A percentile compares a stretch with the other conserved stretches of the same genome.
Evolutionary conservation across 441 rosid species (phyloP).

Genomic region (Daphne laureola): DNA sequence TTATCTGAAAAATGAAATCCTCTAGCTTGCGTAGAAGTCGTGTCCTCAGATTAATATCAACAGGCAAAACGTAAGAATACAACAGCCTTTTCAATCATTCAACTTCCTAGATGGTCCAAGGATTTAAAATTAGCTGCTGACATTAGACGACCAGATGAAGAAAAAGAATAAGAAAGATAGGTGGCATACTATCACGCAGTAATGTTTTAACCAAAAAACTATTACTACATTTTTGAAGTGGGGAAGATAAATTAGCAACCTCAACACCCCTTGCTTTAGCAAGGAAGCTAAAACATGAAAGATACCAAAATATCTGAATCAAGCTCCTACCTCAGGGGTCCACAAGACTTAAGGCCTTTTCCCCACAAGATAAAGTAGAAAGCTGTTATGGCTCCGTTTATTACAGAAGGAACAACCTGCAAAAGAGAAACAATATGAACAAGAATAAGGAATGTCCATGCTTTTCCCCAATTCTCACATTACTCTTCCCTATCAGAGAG

Average conservation of each 20-base stretch:
- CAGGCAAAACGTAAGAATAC: no score
- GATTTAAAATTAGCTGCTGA: no score
- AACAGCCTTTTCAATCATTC: no score
- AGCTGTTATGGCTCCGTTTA: constrained; percentile 88
- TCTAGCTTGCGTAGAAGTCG: no score
- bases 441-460: constrained; percentile 12
- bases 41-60: no score
- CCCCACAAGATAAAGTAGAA: constrained; percentile 90
- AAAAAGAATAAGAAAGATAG: neutral
- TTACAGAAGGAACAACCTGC: constrained; percentile 88
- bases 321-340: constrained; percentile 72
- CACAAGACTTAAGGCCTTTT: constrained; percentile 83
- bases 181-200: neutral
- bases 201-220: neutral
- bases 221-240: neutral
- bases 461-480: constrained; percentile 4
- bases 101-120: no score
- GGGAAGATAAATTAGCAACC: no score
- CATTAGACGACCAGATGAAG: no score
- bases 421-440: constrained; percentile 11
- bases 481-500: neutral
- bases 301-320: constrained; percentile 6
- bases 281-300: neutral
- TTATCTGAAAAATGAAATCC: no score
- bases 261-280: neutral